phyloP scores from a whole-genome alignment of 108 stramenopile genomes.

The Mediolabrus comicus region DNA sequence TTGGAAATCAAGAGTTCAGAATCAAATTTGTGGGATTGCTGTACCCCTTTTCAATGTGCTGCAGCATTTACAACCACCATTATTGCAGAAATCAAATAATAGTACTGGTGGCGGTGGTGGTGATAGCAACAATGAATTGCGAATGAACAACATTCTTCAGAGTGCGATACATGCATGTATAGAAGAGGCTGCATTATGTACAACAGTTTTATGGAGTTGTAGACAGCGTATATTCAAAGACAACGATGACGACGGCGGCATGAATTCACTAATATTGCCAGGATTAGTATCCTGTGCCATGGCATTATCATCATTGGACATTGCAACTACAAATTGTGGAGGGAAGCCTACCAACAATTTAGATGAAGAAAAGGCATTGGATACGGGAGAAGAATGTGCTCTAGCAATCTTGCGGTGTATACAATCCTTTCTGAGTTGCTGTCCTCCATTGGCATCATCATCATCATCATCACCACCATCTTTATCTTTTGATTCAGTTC shows the following conservation, averaged over 20 bases:
- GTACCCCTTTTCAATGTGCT: slow-evolving; percentile 12
- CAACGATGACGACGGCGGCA: neutral
- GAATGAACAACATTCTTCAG: slow-evolving; percentile 1
- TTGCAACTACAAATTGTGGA: neutral
- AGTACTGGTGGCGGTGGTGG: neutral
- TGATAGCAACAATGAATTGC: no score
- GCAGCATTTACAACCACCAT: neutral
- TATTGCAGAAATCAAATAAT: neutral
- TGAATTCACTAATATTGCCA: slow-evolving; percentile 13
- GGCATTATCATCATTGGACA: slow-evolving; percentile 26
- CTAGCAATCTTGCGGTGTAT: slow-evolving; percentile 20
- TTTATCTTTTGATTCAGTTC: neutral
- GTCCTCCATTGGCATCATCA: no score
- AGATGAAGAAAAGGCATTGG: slow-evolving; percentile 5
- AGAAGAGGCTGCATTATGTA: slow-evolving; percentile 13
- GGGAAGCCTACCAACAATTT: neutral
- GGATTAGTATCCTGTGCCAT: slow-evolving; percentile 26
- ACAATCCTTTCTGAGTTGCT: slow-evolving; percentile 7
- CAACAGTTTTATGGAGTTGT: neutral
- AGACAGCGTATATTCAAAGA: neutral
- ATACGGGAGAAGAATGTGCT: slow-evolving; percentile 44
- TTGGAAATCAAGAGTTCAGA: neutral
- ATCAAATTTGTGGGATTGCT: slow-evolving; percentile 11
- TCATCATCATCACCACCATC: neutral
- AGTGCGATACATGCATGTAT: slow-evolving; percentile 14